Base-by-base conservation (phyloP, 2,329 filamentous ascomycete species). In the Phyllosticta capitalensis region DNA sequence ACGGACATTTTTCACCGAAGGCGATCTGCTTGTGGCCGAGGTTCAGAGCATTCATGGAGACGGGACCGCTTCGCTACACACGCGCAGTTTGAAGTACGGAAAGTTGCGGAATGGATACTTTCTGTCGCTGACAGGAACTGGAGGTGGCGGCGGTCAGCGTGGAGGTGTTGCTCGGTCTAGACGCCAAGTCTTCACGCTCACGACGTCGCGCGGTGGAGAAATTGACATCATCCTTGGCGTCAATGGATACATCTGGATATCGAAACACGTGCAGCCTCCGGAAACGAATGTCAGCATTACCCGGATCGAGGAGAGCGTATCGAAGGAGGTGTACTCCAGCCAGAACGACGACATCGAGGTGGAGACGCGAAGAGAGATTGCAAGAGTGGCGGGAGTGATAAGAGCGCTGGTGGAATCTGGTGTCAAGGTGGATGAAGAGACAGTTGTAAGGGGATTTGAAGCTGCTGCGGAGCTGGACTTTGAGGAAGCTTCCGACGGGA, bases 201-300 rank as follows among this genome's bases (percentile, higher is more conserved):
- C 87, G 61, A 75, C 80, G 33, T 67, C 74, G 61, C 78, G 81
- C 33, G 59, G 54, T 12, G 86, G 85, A 63, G 83, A 85, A 54
- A 83, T 99, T 26, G 90, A 96, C 69, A 84, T 97, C 7, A 82
- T 96, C 56, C 79, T 99, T 0, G 94, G 94, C 2, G 94, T 99
- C 48, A 99, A 99, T 68, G 94, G 94, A 0, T 97, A 95, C 71
- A 91, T 97, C 61, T 99, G 90, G 88, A 92, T 97, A 68, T 86
- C 87, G 73, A 92, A 90, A 76, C 90, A 95, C 67, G 77, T 88
- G 7, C 85, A 89, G 65, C 81, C 81, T 2, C 59, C 59, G 26
- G 76, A 75, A 14, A 77, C 76, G 58, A 79, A 78, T 69, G 84
- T 77, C 9, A 80, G 81, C 2, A 89, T 96, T 67, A 95, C 90